These are phyloP conservation scores for Botrytis fabae DNA, from an alignment of 2,329 filamentous ascomycete species.

Conservation along the genomic window DNA sequence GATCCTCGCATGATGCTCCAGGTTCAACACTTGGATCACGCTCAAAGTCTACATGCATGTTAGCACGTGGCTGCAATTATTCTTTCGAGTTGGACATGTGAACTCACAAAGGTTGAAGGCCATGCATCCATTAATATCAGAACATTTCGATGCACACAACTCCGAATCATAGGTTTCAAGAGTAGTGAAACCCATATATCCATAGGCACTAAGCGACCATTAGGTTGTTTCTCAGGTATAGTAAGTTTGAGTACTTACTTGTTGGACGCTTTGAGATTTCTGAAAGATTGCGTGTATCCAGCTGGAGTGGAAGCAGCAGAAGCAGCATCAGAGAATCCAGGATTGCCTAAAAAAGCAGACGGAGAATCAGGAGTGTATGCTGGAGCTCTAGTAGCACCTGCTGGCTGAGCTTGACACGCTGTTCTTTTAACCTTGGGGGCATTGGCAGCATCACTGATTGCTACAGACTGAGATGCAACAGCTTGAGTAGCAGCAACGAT, in stretches of 20 bases:
- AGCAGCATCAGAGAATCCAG: neutral
- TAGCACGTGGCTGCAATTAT: neutral
- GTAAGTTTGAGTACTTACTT: neutral
- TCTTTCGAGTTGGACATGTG: neutral
- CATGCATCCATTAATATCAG: neutral
- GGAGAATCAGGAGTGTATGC: neutral
- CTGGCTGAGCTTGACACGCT: neutral
- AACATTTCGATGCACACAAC: neutral
- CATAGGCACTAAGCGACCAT: neutral
- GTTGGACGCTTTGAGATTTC: neutral
- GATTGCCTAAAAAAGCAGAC: neutral
- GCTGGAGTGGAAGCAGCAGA: neutral
- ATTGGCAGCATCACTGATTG: neutral
- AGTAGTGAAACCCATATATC: neutral
- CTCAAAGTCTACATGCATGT: neutral
- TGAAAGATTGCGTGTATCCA: neutral
- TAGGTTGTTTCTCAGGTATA: fast-evolving
- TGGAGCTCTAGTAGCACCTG: neutral
- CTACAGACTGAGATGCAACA: neutral
- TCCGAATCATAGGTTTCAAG: neutral
- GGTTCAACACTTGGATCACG: neutral
- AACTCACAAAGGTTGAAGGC: neutral
- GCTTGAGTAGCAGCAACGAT: neutral
- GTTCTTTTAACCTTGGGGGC: neutral
- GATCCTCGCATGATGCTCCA: neutral